Evolutionary conservation across 2,329 filamentous ascomycete species (phyloP).

Genomic region (Biscogniauxia marginata): DNA sequence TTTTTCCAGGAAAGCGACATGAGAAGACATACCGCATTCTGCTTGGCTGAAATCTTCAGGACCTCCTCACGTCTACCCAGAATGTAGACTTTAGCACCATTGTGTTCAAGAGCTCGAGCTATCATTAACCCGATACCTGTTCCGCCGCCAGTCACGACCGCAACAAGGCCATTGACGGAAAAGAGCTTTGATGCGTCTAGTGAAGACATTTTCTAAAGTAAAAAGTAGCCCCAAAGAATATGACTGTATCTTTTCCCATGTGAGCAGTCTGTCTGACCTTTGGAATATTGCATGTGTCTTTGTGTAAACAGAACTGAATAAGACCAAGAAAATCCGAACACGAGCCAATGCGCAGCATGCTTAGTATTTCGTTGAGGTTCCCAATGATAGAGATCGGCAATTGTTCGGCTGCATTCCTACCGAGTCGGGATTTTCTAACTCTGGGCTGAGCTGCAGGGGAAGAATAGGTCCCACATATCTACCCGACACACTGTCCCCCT

Average conservation of each 20-base stretch:
- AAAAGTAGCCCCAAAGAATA: not conserved
- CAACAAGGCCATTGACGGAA: slow-evolving; percentile 10
- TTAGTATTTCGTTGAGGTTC: not conserved
- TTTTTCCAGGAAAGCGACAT: not conserved
- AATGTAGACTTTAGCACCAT: slow-evolving; percentile 23
- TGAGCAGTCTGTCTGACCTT: not conserved
- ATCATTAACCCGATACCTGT: slow-evolving; percentile 15
- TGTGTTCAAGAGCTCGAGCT: slow-evolving; percentile 14
- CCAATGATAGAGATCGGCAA: not conserved
- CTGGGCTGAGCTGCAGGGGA: not conserved
- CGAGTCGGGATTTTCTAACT: not conserved
- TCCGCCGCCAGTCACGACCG: slow-evolving; percentile 17
- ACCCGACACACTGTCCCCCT: not conserved
- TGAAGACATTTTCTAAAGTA: slow-evolving; percentile 3
- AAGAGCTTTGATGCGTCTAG: slow-evolving; percentile 13
- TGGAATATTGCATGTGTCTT: not conserved
- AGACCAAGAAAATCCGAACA: not conserved
- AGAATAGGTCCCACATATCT: not conserved
- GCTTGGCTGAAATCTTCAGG: slow-evolving; percentile 12
- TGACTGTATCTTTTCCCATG: not conserved
- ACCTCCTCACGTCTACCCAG: slow-evolving; percentile 15
- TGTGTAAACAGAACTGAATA: not conserved
- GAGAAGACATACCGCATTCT: slow-evolving; percentile 6
- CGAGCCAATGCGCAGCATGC: not conserved
- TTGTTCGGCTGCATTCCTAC: not conserved